Conservation (phyloP, 192 early-diverging fungal species). For the Gigaspora rosea region DNA sequence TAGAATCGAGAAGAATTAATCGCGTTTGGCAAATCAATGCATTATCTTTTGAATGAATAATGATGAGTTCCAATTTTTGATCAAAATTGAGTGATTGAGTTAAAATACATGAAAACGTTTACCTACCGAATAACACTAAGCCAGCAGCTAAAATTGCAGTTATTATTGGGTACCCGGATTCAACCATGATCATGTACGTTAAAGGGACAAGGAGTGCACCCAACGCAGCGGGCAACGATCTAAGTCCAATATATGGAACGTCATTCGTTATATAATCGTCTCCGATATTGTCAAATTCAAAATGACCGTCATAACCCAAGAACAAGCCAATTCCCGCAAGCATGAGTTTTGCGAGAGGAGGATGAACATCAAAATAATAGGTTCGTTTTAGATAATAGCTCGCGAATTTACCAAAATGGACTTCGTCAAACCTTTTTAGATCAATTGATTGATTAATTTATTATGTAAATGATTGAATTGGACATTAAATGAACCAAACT, state of each 20-base stretch:
- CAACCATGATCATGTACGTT: constrained; percentile 82
- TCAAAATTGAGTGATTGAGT: too few species aligned
- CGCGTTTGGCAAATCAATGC: constrained; percentile 87
- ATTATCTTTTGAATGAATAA: constrained; percentile 64
- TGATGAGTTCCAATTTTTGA: background rate
- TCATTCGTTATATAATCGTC: constrained; percentile 85
- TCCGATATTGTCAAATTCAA: constrained; percentile 93
- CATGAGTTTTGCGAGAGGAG: constrained; percentile 92
- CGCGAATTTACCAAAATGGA: constrained; percentile 99
- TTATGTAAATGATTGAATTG: background rate
- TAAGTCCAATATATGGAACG: constrained; percentile 87
- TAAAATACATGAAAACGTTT: background rate
- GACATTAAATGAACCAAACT: constrained; percentile 19
- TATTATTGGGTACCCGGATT: constrained; percentile 78
- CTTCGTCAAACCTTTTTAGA: constrained; percentile 88
- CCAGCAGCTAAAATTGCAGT: constrained; percentile 74
- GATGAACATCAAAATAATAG: constrained; percentile 98
- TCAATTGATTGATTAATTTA: background rate
- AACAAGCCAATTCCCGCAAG: constrained; percentile 80
- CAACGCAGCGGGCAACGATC: constrained; percentile 75
- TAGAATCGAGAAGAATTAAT: constrained; percentile 91
- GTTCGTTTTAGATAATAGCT: constrained; percentile 83
- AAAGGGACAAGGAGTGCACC: constrained; percentile 78
- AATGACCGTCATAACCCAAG: constrained; percentile 94
- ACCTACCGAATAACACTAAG: constrained; percentile 81